Evolutionary conservation across 805 yeast species (phyloP).

Genomic region (Dipodascus albidus): DNA sequence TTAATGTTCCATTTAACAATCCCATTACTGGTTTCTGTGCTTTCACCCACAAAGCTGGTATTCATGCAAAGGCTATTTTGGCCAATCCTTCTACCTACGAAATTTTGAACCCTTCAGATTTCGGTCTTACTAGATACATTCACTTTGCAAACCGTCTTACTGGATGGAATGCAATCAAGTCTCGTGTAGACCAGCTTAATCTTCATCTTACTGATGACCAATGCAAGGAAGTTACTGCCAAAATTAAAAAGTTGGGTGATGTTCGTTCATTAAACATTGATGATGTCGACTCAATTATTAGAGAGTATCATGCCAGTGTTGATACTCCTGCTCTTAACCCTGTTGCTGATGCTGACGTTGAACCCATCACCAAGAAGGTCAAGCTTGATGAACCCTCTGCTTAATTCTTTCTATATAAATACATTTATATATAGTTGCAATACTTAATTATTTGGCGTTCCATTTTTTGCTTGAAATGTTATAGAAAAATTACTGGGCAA

Average conservation of each 20-base stretch:
- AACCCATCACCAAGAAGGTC: neutral
- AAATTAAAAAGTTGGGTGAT: constrained; percentile 91
- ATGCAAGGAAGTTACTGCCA: constrained; percentile 86
- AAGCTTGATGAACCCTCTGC: neutral
- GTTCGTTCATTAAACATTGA: constrained; percentile 90
- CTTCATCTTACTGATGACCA: constrained; percentile 83
- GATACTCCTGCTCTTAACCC: constrained; percentile 14
- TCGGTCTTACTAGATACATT: constrained; percentile 91
- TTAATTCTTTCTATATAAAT: neutral
- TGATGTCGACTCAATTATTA: constrained; percentile 94
- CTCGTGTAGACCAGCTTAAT: constrained; percentile 95
- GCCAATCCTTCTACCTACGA: constrained; percentile 99
- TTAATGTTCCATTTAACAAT: constrained; percentile 94
- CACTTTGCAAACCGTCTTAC: constrained; percentile 97
- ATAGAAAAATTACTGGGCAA: too few species aligned
- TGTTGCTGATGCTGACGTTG: neutral
- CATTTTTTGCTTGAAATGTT: too few species aligned
- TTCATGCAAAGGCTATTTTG: constrained; percentile 95
- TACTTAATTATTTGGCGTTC: neutral
- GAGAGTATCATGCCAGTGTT: constrained; percentile 74
- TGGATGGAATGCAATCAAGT: constrained; percentile 98
- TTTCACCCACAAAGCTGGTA: constrained; percentile 98
- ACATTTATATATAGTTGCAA: neutral
- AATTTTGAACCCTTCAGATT: constrained; percentile 87
- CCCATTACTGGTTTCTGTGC: constrained; percentile 99